Conservation (phyloP, 2,329 filamentous ascomycete species). For the Aspergillus quadrilineatus region DNA sequence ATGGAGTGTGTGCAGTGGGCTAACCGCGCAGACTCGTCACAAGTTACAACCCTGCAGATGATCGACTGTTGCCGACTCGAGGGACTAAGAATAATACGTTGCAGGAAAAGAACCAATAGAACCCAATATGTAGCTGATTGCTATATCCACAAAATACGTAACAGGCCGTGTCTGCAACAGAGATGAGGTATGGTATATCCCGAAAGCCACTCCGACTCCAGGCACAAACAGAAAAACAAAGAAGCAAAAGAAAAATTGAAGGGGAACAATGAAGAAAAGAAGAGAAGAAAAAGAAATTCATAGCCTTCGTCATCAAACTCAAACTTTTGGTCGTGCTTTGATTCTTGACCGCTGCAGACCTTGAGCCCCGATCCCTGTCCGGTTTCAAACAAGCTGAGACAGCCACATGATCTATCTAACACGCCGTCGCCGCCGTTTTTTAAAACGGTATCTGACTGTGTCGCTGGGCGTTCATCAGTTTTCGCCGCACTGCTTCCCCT, state of each 20-base stretch:
- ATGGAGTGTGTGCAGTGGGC: neutral
- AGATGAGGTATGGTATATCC: conserved; percentile 16
- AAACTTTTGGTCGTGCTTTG: conserved; percentile 18
- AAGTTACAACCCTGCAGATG: neutral
- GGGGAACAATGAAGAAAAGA: neutral
- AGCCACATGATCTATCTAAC: neutral
- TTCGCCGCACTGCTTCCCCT: conserved; percentile 45
- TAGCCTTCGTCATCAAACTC: conserved; percentile 17
- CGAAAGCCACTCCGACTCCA: conserved; percentile 17
- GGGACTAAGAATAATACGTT: neutral
- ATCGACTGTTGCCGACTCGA: neutral
- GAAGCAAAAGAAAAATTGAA: neutral
- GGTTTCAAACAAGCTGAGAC: neutral
- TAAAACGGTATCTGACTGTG: conserved; percentile 40
- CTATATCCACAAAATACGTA: conserved; percentile 7
- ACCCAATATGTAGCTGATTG: conserved; percentile 1
- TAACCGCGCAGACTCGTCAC: neutral
- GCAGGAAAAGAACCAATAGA: conserved; percentile 5
- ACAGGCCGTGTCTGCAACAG: conserved; percentile 9
- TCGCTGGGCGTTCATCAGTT: conserved; percentile 45
- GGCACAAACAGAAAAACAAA: neutral
- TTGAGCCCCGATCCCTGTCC: conserved; percentile 5
- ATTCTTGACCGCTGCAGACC: neutral
- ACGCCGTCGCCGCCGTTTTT: neutral
- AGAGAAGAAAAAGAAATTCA: conserved; percentile 7